Percentiles rank a stretch among this genome's conserved stretches.
phyloP scores from a whole-genome alignment of 2,329 filamentous ascomycete species.

The Capronia epimyces region DNA sequence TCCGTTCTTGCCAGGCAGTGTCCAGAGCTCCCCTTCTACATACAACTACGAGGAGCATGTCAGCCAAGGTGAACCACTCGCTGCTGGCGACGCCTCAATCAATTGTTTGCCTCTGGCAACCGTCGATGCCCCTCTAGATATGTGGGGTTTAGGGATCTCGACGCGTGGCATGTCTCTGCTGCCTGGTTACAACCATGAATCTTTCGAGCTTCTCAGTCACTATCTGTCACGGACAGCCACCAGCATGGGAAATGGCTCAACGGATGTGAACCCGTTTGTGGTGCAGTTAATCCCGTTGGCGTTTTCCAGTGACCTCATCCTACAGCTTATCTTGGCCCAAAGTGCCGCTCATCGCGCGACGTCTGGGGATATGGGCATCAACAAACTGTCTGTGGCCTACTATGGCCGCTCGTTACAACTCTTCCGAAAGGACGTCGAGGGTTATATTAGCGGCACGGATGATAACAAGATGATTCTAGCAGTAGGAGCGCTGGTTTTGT shows the following conservation, averaged over 20 bases:
- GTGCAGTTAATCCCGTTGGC: constrained; percentile 45
- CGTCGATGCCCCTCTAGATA: too few relatives aligned
- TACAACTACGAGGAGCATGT: too few relatives aligned
- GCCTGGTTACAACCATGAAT: neutral
- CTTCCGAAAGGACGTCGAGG: neutral
- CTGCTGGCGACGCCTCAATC: too few relatives aligned
- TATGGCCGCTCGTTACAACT: neutral
- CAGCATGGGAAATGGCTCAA: constrained; percentile 47
- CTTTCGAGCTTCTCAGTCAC: constrained; percentile 40
- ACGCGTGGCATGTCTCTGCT: neutral
- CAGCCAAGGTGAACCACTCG: too few relatives aligned
- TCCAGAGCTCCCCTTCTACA: too few relatives aligned
- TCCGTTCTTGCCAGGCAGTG: too few relatives aligned
- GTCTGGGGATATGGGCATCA: neutral
- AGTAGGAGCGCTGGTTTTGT: constrained; percentile 44
- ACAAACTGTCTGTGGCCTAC: neutral
- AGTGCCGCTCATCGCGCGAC: neutral
- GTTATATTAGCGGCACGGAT: neutral
- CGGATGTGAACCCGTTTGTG: constrained; percentile 44
- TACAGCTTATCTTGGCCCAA: constrained; percentile 45
- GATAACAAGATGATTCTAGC: constrained; percentile 39
- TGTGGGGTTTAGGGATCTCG: neutral
- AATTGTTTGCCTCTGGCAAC: too few relatives aligned
- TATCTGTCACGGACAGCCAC: constrained; percentile 44
- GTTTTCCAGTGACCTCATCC: constrained; percentile 43